phyloP scores from a whole-genome alignment of 495 filamentous ascomycete species.

The Daldinia decipiens region DNA sequence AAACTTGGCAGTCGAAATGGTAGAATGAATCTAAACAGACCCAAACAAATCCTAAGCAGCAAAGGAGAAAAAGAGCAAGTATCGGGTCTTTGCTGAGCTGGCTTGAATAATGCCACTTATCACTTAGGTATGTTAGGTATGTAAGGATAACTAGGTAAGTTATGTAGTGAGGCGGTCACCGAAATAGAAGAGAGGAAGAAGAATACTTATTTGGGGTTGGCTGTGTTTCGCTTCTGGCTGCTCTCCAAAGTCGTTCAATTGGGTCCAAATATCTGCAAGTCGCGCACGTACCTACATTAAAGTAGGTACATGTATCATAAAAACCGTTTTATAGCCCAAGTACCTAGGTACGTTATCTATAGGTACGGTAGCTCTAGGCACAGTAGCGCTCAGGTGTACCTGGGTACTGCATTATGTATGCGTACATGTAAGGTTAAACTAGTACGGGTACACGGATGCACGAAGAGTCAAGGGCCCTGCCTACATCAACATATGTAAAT shows the following conservation, averaged over 20 bases:
- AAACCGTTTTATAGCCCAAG: not conserved
- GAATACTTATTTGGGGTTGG: constrained; percentile 30
- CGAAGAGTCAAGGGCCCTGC: not conserved
- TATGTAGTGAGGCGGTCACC: constrained; percentile 33
- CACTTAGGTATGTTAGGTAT: not conserved
- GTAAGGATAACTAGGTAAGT: too few relatives aligned
- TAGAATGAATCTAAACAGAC: not conserved
- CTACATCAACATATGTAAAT: not conserved
- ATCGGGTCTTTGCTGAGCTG: not conserved
- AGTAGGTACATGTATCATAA: constrained; percentile 2
- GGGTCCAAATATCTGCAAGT: constrained; percentile 16
- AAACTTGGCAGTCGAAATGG: constrained; percentile 2
- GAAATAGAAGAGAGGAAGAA: constrained; percentile 30
- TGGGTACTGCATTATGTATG: constrained; percentile 4
- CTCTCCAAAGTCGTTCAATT: constrained; percentile 22
- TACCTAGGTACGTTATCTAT: not conserved
- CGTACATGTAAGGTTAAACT: not conserved
- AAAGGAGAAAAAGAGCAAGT: not conserved
- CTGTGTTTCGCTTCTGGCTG: constrained; percentile 22
- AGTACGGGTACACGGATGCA: not conserved
- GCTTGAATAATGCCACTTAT: not conserved
- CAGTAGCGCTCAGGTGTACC: not conserved
- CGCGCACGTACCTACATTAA: constrained; percentile 11
- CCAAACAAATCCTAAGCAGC: not conserved
- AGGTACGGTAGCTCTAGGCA: not conserved